phyloP scores from a whole-genome alignment of 73 alveolate genomes.

The Uronychia setigera region DNA sequence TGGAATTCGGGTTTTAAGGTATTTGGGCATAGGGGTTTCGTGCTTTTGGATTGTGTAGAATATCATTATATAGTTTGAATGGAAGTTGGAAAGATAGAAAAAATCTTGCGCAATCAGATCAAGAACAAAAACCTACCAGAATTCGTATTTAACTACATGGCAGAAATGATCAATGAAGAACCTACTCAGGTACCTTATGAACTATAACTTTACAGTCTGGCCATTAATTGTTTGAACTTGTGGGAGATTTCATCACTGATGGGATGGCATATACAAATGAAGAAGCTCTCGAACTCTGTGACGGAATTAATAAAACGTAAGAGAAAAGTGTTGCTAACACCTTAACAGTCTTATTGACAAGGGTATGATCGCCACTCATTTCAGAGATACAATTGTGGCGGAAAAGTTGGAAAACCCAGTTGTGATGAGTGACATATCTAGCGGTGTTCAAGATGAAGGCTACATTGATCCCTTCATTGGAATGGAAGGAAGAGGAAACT shows the following conservation, averaged over 20 bases:
- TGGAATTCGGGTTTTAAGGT: too few relatives aligned
- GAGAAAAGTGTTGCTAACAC: not conserved
- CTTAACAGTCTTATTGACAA: slow-evolving; percentile 69
- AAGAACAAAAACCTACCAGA: slow-evolving; percentile 38
- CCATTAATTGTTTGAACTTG: slow-evolving; percentile 78
- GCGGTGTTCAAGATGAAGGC: slow-evolving; percentile 77
- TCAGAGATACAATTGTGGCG: slow-evolving; percentile 87
- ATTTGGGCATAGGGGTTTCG: too few relatives aligned
- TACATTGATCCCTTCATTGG: slow-evolving; percentile 75
- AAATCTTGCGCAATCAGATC: slow-evolving; percentile 18
- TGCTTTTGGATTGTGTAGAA: slow-evolving; percentile 6
- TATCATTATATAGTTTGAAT: slow-evolving; percentile 6
- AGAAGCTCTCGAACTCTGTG: slow-evolving; percentile 81
- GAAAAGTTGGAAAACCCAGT: slow-evolving; percentile 77
- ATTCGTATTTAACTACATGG: slow-evolving; percentile 74
- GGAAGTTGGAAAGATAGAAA: slow-evolving; percentile 16
- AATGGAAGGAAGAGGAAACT: slow-evolving; percentile 68
- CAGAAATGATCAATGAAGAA: slow-evolving; percentile 91
- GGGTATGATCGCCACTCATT: slow-evolving; percentile 48
- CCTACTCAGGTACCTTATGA: slow-evolving; percentile 64
- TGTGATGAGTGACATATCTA: slow-evolving; percentile 73
- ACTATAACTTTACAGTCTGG: slow-evolving; percentile 61
- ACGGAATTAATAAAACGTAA: slow-evolving; percentile 43
- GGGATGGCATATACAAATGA: slow-evolving; percentile 89
- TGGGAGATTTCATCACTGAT: slow-evolving; percentile 96